phyloP scores from a whole-genome alignment of 2,329 filamentous ascomycete genomes.

The Juglanconis juglandina region DNA sequence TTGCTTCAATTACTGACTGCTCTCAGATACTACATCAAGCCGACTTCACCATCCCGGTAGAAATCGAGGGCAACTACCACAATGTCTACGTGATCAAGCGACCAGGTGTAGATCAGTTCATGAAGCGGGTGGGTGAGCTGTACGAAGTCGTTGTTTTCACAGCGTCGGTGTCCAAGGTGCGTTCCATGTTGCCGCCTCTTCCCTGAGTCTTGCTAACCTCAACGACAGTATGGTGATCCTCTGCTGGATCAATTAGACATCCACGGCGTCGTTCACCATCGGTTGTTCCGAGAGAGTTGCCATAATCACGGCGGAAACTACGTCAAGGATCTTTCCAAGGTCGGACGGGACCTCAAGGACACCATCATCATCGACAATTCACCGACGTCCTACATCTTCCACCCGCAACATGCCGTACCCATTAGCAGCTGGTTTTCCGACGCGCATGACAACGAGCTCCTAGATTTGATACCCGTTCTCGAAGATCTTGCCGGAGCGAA shows the following conservation, averaged over 20 bases:
- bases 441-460: slow-evolving; percentile 96
- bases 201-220: slow-evolving; percentile 12
- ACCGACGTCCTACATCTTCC: slow-evolving; percentile 98
- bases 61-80: slow-evolving; percentile 98
- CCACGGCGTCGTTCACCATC: slow-evolving; percentile 92
- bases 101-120: slow-evolving; percentile 97
- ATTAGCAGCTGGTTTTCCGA: slow-evolving; percentile 99
- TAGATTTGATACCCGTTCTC: slow-evolving; percentile 95
- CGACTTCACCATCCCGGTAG: slow-evolving; percentile 97
- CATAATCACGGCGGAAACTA: slow-evolving; percentile 99
- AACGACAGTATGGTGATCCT: slow-evolving; percentile 81
- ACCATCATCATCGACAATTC: slow-evolving; percentile 99
- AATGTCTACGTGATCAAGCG: slow-evolving; percentile 99
- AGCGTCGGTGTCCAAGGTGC: slow-evolving; percentile 93
- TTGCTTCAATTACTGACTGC: neutral
- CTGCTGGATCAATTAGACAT: slow-evolving; percentile 95
- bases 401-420: slow-evolving; percentile 95
- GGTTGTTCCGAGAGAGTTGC: slow-evolving; percentile 95
- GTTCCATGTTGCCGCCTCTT: slow-evolving; percentile 21
- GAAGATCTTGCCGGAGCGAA: slow-evolving; percentile 88
- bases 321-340: slow-evolving; percentile 96
- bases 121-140: slow-evolving; percentile 95
- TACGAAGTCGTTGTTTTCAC: slow-evolving; percentile 99
- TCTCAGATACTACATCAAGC: slow-evolving; percentile 89
- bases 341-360: slow-evolving; percentile 90